Evolutionary conservation across 176 grass and related monocot genomes (phyloP), one percentile per base, ranked within the genome.

Genomic region (Pontederia paniculata): DNA sequence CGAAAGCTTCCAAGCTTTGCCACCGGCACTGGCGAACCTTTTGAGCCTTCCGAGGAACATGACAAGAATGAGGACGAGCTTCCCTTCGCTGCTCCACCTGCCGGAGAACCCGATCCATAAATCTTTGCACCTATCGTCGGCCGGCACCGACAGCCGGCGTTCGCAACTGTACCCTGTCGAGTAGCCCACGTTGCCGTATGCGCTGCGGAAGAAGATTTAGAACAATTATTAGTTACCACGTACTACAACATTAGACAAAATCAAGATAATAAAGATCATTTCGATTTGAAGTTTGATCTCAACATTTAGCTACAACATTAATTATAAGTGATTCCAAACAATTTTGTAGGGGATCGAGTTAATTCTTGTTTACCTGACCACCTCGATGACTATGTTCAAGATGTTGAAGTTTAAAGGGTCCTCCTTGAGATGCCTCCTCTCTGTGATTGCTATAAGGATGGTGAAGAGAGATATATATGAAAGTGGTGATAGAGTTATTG

Each of bases 41-140:
- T 89, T 89, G 13, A 95, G 73, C 81, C 73, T 80, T 41, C 89
- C 89, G 42, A 86, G 78, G 25, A 96, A 0, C 85, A 96, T 89
- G 70, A 86, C 79, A 17, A 23, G 70, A 44, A 89, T 86, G 16
- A 81, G 70, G 18, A 81, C 17, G 8, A 73, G 56, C 67, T 84
- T 94, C 49, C 88, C 77, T 49, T 74, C 21, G 0, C 46, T 31
- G 48, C 84, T 96, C 85, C 90, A 96, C 56, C 54, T 86, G 10
- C 67, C 78, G 0, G 73, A 74, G 3, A 96, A 86, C 20, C 90
- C 51, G 10, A 71, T 12, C 82, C 79, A 55, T 12, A 37, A 31
- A 63, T 89, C 85, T 21, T 54, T 80, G 57, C 82, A 95, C 12
- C 22, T 19, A 3, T 54, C 67, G 4, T 86, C 67, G 16, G 62